phyloP scores from a whole-genome alignment of 257 asterid species.

The Echites panduratus region DNA sequence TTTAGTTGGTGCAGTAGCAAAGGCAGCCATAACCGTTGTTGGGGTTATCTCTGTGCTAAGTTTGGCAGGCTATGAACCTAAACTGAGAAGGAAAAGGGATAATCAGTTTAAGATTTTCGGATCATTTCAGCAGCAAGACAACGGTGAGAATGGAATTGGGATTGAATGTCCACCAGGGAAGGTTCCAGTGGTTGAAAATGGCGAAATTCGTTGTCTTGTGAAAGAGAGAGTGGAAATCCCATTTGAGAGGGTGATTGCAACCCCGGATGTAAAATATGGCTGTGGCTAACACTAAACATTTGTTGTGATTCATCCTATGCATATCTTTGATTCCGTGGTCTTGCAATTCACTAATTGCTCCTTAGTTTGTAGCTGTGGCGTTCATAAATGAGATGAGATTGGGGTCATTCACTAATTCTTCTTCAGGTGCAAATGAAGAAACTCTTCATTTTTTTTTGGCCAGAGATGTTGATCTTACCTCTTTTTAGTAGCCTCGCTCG shows the following conservation, averaged over 20 bases:
- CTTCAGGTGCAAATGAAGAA: too few species aligned
- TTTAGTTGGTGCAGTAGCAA: conserved; percentile 50
- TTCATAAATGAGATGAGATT: neutral
- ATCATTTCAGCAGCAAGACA: conserved; percentile 31
- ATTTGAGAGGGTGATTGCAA: conserved; percentile 53
- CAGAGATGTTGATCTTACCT: too few species aligned
- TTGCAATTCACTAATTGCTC: neutral
- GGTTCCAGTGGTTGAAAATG: conserved; percentile 56
- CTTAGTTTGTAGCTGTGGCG: neutral
- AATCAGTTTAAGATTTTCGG: conserved; percentile 38
- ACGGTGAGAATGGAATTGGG: conserved; percentile 20
- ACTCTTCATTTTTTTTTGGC: too few species aligned
- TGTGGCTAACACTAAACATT: conserved; percentile 44
- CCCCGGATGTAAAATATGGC: conserved; percentile 86
- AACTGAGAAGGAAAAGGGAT: conserved; percentile 45
- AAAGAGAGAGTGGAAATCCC: conserved; percentile 93
- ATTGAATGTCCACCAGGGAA: conserved; percentile 70
- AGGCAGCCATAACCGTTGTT: conserved; percentile 54
- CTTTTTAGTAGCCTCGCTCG: too few species aligned
- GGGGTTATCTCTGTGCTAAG: conserved; percentile 63
- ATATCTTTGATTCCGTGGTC: conserved; percentile 1
- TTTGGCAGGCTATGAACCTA: conserved; percentile 77
- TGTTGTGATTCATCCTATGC: neutral
- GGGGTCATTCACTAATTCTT: too few species aligned
- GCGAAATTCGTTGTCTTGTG: conserved; percentile 72